Evolutionary conservation across 1,284 basidiomycete genomes (phyloP), one percentile per base, ranked within the genome.

Genomic region (Marasmius sp.): DNA sequence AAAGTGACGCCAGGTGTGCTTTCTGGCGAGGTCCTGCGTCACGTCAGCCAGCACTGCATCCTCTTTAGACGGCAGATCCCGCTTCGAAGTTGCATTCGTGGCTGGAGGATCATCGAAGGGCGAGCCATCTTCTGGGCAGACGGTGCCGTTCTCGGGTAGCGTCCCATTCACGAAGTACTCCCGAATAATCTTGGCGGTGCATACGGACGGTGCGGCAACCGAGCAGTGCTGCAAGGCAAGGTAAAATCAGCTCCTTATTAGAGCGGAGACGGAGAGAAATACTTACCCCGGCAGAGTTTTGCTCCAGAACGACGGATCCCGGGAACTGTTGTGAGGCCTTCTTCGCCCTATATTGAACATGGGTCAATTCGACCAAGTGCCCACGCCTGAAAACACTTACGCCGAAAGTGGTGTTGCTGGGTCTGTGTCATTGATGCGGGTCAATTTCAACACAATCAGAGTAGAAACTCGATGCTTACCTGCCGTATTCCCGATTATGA

Each of bases 111-210:
- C 27, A n/a, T 0, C 56, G 45, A 64, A 64, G 11, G 57, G 52
- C 2, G 56, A 47, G 10, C 60, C 62, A 50, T 53, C 37, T 12
- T 63, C 58, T 18, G 57, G 36, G 36, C 66, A 67, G 8, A 57
- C 33, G 6, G 64, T 65, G 0, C 52, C 62, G 6, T 33, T 10
- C 14, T 59, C 41, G 11, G 66, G 66, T 0, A 67, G 54, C 11
- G 57, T 63, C 12, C 66, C 66, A 39, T 67, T 60, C 12, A 59
- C 18, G 39, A 67, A 64, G 39, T 67, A 67, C 12, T 52, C 50
- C 11, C 58, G 59, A 39, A 67, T 41, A 22, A 60, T 18, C 6
- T 33, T 20, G 20, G 45, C 36, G 1, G 66, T 65, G 50, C 66
- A 67, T 3, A 43, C 9, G 0, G 64, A 65, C 8, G 66, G 62